These are phyloP conservation scores for Bassia scoparia DNA, from an alignment of 148 eudicot species.

Conservation along the genomic window DNA sequence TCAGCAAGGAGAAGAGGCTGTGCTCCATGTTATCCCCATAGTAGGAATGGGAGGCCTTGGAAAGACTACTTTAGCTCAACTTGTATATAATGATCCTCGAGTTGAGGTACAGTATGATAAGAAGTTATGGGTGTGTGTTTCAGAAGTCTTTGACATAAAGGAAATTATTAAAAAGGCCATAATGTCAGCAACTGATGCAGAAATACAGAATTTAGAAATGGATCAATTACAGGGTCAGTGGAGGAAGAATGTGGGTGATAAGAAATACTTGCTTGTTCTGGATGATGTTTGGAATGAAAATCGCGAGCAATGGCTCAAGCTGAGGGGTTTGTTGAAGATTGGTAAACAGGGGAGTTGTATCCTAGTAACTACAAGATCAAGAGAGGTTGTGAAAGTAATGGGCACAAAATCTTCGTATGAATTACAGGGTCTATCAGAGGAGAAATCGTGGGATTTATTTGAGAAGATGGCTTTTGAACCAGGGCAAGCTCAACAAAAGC, in stretches of 20 bases:
- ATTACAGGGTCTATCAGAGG: background rate
- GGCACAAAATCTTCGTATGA: background rate
- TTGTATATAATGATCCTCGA: slow-evolving; percentile 15
- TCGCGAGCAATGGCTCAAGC: background rate
- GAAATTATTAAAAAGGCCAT: background rate
- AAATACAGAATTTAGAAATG: background rate
- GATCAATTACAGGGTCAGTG: background rate
- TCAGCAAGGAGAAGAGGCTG: background rate
- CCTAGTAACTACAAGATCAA: background rate
- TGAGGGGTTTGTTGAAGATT: background rate
- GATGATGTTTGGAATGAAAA: background rate
- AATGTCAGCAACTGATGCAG: background rate
- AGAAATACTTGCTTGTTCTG: slow-evolving; percentile 14
- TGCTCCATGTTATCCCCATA: slow-evolving; percentile 21
- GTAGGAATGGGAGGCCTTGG: slow-evolving; percentile 31
- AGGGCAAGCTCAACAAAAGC: slow-evolving; percentile 6
- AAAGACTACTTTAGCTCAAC: slow-evolving; percentile 26
- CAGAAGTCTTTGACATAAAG: background rate
- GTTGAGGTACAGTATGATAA: slow-evolving; percentile 9
- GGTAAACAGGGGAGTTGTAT: background rate
- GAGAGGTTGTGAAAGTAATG: background rate
- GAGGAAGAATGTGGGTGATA: background rate
- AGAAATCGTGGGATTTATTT: slow-evolving; percentile 16
- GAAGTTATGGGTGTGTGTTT: slow-evolving; percentile 21
- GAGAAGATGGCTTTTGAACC: slow-evolving; percentile 21